A percentile compares a stretch with the other conserved stretches of the same genome.
Evolutionary conservation across 768 basidiomycete genomes (phyloP).

Genomic region (Lentinula edodes): DNA sequence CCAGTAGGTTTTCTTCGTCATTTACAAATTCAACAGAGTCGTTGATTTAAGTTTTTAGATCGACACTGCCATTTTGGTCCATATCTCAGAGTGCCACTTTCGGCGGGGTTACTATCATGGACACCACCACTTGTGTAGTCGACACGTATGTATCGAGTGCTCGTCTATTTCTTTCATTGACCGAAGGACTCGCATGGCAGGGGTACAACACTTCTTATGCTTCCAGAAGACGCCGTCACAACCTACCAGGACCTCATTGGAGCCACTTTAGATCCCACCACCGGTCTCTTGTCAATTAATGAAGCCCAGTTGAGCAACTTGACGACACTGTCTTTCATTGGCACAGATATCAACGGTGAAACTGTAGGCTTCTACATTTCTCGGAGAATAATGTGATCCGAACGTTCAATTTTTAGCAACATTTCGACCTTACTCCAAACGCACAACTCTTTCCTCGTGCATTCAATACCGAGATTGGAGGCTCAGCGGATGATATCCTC

Average conservation of each 20-base stretch:
- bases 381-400: background rate
- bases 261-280: background rate
- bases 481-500: slow-evolving; percentile 22
- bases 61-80: background rate
- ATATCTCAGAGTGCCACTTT: background rate
- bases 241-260: slow-evolving; percentile 42
- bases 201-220: slow-evolving; percentile 45
- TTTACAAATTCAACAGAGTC: background rate
- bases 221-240: slow-evolving; percentile 41
- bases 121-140: background rate
- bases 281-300: slow-evolving; percentile 49
- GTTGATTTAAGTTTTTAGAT: background rate
- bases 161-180: background rate
- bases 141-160: background rate
- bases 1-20: background rate
- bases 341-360: background rate
- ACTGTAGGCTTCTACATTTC: slow-evolving; percentile 20
- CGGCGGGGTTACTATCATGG: background rate
- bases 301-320: slow-evolving; percentile 43
- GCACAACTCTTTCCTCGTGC: slow-evolving; percentile 32
- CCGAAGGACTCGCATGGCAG: slow-evolving; percentile 20
- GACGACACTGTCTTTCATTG: slow-evolving; percentile 48
- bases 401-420: background rate
- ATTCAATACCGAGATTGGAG: slow-evolving; percentile 29
- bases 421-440: slow-evolving; percentile 32